Conservation (phyloP, 176 grass and related monocot species). For the Oryza nivara region DNA sequence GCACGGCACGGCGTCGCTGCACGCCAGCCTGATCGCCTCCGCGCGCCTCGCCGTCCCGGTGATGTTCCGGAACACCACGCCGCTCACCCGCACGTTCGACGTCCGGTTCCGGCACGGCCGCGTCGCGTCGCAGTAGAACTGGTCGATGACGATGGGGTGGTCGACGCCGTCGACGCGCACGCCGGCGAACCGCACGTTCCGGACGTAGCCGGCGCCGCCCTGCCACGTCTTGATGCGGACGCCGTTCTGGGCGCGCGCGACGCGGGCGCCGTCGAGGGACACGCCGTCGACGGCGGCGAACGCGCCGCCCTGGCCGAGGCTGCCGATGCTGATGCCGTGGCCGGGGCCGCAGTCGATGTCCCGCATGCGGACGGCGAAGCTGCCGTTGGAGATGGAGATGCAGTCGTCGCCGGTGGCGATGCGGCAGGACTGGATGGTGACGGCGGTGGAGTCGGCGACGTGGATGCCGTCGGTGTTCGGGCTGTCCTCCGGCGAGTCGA, state of each 20-base stretch:
- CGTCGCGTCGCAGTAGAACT: conserved; percentile 87
- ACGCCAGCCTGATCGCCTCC: conserved; percentile 74
- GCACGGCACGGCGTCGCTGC: conserved; percentile 83
- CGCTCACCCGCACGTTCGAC: conserved; percentile 60
- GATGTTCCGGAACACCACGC: conserved; percentile 73
- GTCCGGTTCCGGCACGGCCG: conserved; percentile 52
- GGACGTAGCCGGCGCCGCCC: conserved; percentile 77
- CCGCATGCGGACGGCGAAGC: conserved; percentile 67
- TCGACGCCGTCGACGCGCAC: conserved; percentile 65
- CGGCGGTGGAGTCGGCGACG: conserved; percentile 68
- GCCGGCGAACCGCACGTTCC: conserved; percentile 62
- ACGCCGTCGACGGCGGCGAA: conserved; percentile 59
- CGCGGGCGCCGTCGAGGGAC: conserved; percentile 59
- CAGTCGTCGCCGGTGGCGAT: conserved; percentile 98
- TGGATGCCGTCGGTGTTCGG: conserved; percentile 98
- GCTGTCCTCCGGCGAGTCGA: conserved; percentile 77
- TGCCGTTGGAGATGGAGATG: conserved; percentile 82
- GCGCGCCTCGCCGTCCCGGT: conserved; percentile 55
- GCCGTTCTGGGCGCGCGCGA: conserved; percentile 67
- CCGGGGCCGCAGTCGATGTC: conserved; percentile 77
- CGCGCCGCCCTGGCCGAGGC: conserved; percentile 72
- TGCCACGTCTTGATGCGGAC: conserved; percentile 97
- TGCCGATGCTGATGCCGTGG: conserved; percentile 96
- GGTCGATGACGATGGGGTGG: conserved; percentile 94
- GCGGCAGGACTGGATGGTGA: conserved; percentile 61